Evolutionary conservation across 2,329 filamentous ascomycete species (phyloP), one percentile per base, ranked within the genome.

Genomic region (Colletotrichum spaethianum): DNA sequence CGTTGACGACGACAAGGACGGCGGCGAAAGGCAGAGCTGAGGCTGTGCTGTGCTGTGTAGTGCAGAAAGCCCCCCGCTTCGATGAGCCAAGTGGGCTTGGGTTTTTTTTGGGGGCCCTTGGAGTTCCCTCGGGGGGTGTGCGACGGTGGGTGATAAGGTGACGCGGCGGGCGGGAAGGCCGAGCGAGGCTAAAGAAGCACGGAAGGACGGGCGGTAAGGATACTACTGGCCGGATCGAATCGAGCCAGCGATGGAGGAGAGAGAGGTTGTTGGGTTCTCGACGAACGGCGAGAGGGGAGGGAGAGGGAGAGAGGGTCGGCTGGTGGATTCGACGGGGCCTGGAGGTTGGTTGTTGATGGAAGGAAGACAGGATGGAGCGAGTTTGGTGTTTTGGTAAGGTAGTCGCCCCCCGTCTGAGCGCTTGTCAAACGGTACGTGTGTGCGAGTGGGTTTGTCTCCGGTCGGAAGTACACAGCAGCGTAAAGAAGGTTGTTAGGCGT

Each of bases 31-130:
- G 72, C 73, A 75, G 68, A 75, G 68, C 63, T 75, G 73, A 75
- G 73, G 73, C 73, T 74, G 68, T 75, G 73, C 70, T 66, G 67
- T 74, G 56, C 67, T 61, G 73, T 64, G 70, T 56, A 33, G 53
- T 60, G 64, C 67, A 59, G 65, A 72, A 68, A 69, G 26, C 71
- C 70, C 73, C 73, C 73, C 73, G 73, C 73, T 75, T 72, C 63
- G 68, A 69, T n/a, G 38, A 67, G 61, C 67, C 68, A 72, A 73
- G 73, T 74, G 73, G 73, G 73, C 70, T 74, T 74, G 70, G 72
- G 70, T 55, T 67, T 73, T 74, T 72, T 55, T 53, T n/a, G 31
- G 63, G 67, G 72, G 60, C 52, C 64, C 57, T 67, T 71, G 63
- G 53, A 62, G 66, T 65, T 60, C 66, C 53, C 48, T 65, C 61